A percentile compares a stretch with the other conserved stretches of the same genome.
Conservation (phyloP, 805 yeast species). For the Candida schatavii region DNA sequence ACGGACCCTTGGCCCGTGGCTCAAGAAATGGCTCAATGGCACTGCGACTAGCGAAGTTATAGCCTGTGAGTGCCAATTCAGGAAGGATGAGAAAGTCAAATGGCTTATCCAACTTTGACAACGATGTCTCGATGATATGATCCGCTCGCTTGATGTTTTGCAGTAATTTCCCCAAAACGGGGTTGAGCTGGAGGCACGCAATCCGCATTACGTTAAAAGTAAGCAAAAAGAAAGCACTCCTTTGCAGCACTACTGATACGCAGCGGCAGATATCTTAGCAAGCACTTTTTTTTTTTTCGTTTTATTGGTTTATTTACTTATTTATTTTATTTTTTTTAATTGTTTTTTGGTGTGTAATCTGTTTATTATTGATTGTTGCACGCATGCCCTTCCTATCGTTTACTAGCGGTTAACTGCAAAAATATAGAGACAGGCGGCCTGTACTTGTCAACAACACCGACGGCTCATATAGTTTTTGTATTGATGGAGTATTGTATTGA, state of each 20-base stretch:
- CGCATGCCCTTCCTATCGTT: no score
- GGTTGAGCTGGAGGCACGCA: constrained; percentile 68
- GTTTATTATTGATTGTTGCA: no score
- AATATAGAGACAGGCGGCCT: no score
- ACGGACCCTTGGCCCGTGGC: constrained; percentile 39
- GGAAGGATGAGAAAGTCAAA: constrained; percentile 76
- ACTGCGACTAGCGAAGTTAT: constrained; percentile 52
- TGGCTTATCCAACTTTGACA: constrained; percentile 18
- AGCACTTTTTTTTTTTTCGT: no score
- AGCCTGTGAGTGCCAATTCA: constrained; percentile 83
- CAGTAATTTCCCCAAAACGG: constrained; percentile 57
- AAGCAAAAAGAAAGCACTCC: neutral
- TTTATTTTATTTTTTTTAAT: no score
- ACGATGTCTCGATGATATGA: constrained; percentile 32
- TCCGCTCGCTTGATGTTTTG: constrained; percentile 51
- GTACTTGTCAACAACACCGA: no score
- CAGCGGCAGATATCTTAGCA: no score
- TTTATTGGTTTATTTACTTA: no score
- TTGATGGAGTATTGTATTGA: no score
- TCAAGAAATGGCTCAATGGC: constrained; percentile 63
- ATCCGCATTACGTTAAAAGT: constrained; percentile 30
- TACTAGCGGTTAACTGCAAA: no score
- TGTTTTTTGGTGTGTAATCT: neutral
- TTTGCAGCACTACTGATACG: no score
- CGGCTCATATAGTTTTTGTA: no score